phyloP scores from a whole-genome alignment of 2,329 filamentous ascomycete genomes.

The Xylogone sp. region DNA sequence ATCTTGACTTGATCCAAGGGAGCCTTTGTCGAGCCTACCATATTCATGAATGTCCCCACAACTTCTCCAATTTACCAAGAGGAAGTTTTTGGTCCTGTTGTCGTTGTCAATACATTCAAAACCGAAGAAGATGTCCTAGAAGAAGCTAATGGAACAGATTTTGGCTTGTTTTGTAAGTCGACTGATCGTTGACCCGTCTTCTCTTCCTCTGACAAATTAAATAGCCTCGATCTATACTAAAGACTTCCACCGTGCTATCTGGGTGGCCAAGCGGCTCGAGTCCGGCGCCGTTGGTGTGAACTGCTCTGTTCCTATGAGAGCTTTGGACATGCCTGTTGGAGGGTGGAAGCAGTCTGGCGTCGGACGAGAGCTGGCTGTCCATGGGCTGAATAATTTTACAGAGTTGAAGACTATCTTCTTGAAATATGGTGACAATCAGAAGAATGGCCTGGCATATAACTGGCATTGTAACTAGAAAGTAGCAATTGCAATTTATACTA shows the following conservation, averaged over 20 bases:
- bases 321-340: conserved; percentile 8
- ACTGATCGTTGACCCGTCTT: neutral
- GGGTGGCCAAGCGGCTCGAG: conserved; percentile 43
- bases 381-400: neutral
- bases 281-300: conserved; percentile 38
- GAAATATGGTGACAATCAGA: neutral
- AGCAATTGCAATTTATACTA: no score
- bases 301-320: conserved; percentile 11
- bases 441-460: neutral
- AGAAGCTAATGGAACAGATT: conserved; percentile 60
- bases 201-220: neutral
- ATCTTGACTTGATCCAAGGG: neutral
- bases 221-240: conserved; percentile 45
- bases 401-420: conserved; percentile 3
- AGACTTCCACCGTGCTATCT: conserved; percentile 42
- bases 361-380: conserved; percentile 2
- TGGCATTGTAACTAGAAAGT: neutral
- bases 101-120: conserved; percentile 49
- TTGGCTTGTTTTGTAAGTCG: neutral
- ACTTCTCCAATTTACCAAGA: conserved; percentile 27
- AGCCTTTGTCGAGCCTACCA: conserved; percentile 3
- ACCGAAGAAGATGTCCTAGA: conserved; percentile 51
- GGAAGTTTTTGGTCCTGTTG: conserved; percentile 59
- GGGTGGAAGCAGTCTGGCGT: conserved; percentile 10
- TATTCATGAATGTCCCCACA: conserved; percentile 5